Conservation (phyloP, 2,329 filamentous ascomycete species). For the Annulohypoxylon truncatum region DNA sequence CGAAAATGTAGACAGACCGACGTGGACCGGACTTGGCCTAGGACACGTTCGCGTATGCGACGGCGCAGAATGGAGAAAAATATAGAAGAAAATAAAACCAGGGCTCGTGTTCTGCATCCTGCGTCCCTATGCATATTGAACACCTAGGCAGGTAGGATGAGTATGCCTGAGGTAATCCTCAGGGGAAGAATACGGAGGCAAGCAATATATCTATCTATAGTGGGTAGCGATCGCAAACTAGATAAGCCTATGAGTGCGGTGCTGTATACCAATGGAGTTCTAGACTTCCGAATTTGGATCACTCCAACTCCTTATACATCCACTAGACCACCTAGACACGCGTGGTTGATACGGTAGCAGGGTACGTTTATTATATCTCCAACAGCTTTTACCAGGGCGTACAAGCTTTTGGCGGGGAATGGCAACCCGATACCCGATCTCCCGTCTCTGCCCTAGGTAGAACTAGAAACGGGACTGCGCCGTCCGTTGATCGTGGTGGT, state of each 20-base stretch:
- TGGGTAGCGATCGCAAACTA: slow-evolving; percentile 36
- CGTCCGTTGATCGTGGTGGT: slow-evolving; percentile 36
- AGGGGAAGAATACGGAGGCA: slow-evolving; percentile 21
- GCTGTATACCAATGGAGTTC: slow-evolving; percentile 25
- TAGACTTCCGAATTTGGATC: slow-evolving; percentile 32
- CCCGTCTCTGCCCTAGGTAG: slow-evolving; percentile 32
- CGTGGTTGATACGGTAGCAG: slow-evolving; percentile 12
- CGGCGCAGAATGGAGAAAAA: background rate
- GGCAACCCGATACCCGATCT: slow-evolving; percentile 39
- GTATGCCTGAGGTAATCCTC: slow-evolving; percentile 29
- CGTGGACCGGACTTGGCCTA: slow-evolving; percentile 9
- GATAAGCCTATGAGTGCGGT: slow-evolving; percentile 19
- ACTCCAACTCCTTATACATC: slow-evolving; percentile 13
- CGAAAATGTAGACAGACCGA: slow-evolving; percentile 9
- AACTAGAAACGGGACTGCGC: slow-evolving; percentile 40
- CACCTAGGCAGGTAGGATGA: slow-evolving; percentile 1
- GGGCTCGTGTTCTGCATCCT: slow-evolving; percentile 6
- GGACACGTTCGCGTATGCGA: slow-evolving; percentile 12
- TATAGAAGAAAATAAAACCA: slow-evolving; percentile 11
- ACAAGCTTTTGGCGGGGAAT: slow-evolving; percentile 35
- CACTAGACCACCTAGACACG: background rate
- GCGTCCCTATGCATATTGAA: slow-evolving; percentile 8
- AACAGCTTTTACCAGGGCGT: slow-evolving; percentile 29
- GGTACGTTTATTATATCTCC: slow-evolving; percentile 18
- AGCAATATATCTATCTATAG: slow-evolving; percentile 11